Evolutionary conservation across 2,329 filamentous ascomycete species (phyloP).

Genomic region (Pezicula carpinea): DNA sequence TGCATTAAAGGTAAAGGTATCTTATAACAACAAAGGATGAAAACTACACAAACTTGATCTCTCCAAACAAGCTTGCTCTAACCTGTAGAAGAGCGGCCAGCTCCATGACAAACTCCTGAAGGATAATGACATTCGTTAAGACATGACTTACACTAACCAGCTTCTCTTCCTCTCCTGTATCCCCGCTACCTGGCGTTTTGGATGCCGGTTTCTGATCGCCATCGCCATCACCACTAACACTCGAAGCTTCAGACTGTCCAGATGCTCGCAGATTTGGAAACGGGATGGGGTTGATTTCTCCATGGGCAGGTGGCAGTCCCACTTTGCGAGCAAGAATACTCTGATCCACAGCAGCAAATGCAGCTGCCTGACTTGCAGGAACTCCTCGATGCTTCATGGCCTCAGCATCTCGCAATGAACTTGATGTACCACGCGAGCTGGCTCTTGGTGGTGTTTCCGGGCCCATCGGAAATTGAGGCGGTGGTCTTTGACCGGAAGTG

Average conservation of each 20-base stretch:
- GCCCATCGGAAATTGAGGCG: slow-evolving; percentile 20
- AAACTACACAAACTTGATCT: slow-evolving; percentile 54
- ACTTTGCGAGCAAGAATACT: slow-evolving; percentile 53
- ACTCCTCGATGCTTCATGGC: slow-evolving; percentile 9
- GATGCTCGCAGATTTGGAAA: slow-evolving; percentile 31
- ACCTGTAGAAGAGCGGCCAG: slow-evolving; percentile 71
- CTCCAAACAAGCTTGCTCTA: slow-evolving; percentile 69
- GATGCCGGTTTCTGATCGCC: slow-evolving; percentile 12
- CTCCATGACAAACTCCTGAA: slow-evolving; percentile 78
- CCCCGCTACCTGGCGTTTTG: slow-evolving; percentile 21
- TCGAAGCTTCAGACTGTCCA: slow-evolving; percentile 23
- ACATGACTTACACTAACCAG: slow-evolving; percentile 69
- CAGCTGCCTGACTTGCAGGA: slow-evolving; percentile 45
- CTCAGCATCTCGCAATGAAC: slow-evolving; percentile 15
- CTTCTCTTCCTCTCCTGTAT: slow-evolving; percentile 24
- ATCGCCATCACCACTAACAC: slow-evolving; percentile 5
- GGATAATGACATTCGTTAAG: slow-evolving; percentile 72
- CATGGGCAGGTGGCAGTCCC: slow-evolving; percentile 37
- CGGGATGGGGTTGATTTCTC: slow-evolving; percentile 41
- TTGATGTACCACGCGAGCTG: slow-evolving; percentile 21
- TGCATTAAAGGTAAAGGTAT: no score
- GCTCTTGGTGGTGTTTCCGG: slow-evolving; percentile 17
- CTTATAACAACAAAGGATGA: no score
- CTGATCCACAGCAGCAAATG: slow-evolving; percentile 61
- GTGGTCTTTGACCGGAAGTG: slow-evolving; percentile 8